Evolutionary conservation across 352 stramenopile genomes (phyloP).

Genomic region (Phytopythium sindhum): DNA sequence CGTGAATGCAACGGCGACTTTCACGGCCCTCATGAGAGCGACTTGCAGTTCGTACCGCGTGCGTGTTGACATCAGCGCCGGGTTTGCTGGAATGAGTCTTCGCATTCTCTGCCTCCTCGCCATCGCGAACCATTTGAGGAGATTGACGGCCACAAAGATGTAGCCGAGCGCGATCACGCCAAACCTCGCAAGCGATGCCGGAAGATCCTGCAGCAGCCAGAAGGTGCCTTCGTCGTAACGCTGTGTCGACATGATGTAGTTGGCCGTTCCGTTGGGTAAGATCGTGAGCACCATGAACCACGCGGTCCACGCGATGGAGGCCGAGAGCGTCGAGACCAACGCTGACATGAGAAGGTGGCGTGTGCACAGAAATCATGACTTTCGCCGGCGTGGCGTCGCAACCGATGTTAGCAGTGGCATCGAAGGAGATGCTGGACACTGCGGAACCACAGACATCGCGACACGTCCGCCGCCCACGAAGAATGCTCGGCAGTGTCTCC

Average conservation of each 20-base stretch:
- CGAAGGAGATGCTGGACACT: neutral
- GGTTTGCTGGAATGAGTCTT: neutral
- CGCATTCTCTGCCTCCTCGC: neutral
- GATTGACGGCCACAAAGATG: slow-evolving; percentile 10
- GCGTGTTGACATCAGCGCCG: neutral
- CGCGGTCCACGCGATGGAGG: neutral
- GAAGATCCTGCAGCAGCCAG: slow-evolving; percentile 32
- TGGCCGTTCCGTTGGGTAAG: slow-evolving; percentile 25
- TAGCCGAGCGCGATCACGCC: slow-evolving; percentile 27
- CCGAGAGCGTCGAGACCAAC: neutral
- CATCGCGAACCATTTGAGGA: slow-evolving; percentile 2
- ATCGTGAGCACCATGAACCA: neutral
- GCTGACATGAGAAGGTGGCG: neutral
- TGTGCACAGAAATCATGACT: neutral
- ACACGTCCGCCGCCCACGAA: neutral
- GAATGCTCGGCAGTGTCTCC: neutral
- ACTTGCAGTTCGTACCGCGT: too few species aligned
- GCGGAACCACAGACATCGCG: neutral
- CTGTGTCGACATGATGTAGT: slow-evolving; percentile 28
- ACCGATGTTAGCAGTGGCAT: neutral
- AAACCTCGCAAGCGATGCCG: slow-evolving; percentile 11
- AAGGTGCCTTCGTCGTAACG: slow-evolving; percentile 32
- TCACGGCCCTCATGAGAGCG: neutral
- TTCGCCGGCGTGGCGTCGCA: neutral
- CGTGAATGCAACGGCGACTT: neutral